A percentile compares a stretch with the other conserved stretches of the same genome.
Evolutionary conservation across 768 basidiomycete species (phyloP).

Genomic region (Agaricus bisporus): DNA sequence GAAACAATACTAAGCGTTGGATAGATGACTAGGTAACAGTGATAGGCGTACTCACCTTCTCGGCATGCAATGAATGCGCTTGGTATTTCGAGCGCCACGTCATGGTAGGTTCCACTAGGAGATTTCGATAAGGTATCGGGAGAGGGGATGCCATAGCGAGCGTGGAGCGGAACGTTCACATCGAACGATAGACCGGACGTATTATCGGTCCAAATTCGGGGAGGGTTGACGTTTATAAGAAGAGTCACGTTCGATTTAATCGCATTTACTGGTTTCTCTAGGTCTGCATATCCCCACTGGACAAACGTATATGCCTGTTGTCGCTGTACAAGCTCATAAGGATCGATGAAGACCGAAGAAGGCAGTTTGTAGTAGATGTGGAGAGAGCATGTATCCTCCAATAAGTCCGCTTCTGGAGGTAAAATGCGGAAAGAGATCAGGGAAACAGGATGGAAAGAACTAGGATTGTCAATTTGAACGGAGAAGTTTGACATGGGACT

Average conservation of each 20-base stretch:
- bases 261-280: slow-evolving; percentile 6
- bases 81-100: neutral
- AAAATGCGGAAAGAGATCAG: neutral
- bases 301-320: slow-evolving; percentile 5
- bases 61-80: slow-evolving; percentile 4
- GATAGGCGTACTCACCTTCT: neutral
- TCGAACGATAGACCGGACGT: neutral
- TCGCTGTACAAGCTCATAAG: slow-evolving; percentile 7
- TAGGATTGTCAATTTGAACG: neutral
- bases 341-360: slow-evolving; percentile 3
- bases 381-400: neutral
- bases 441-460: slow-evolving; percentile 5
- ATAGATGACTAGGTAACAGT: neutral
- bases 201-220: neutral
- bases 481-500: neutral
- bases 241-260: neutral
- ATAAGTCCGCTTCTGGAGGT: neutral
- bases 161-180: slow-evolving; percentile 7
- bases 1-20: neutral
- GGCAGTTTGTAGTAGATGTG: slow-evolving; percentile 1
- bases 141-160: slow-evolving; percentile 2
- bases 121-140: neutral
- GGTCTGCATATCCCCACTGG: slow-evolving; percentile 2
- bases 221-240: neutral
- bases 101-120: neutral